phyloP scores from a whole-genome alignment of 2,329 filamentous ascomycete genomes.

The Xylariaceae sp. region DNA sequence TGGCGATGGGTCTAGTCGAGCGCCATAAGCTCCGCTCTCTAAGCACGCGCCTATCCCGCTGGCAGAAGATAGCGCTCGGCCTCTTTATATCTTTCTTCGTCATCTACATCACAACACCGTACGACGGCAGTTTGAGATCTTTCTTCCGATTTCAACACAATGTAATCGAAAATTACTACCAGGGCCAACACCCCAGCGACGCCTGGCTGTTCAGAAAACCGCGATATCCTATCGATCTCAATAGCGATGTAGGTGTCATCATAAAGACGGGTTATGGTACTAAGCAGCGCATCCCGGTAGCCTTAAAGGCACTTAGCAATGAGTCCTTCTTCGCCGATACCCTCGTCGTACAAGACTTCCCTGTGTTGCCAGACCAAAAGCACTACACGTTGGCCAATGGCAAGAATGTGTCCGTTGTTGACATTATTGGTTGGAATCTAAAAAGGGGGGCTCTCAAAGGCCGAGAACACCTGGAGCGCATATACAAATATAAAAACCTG shows the following conservation, averaged over 20 bases:
- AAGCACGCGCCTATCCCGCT: conserved; percentile 35
- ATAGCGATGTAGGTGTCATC: conserved; percentile 55
- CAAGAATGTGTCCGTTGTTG: conserved; percentile 38
- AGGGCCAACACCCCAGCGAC: conserved; percentile 43
- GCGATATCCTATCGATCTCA: conserved; percentile 51
- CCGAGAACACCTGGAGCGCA: conserved; percentile 38
- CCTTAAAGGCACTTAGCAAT: conserved; percentile 53
- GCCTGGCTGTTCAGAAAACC: conserved; percentile 49
- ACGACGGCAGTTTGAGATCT: conserved; percentile 38
- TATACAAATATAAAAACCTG: conserved; percentile 41
- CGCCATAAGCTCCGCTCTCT: conserved; percentile 37
- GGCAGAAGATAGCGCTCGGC: conserved; percentile 37
- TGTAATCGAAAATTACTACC: conserved; percentile 38
- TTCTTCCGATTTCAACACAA: conserved; percentile 41
- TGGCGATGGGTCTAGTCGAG: conserved; percentile 36
- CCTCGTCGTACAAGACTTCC: conserved; percentile 59
- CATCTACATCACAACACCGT: conserved; percentile 38
- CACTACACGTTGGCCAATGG: conserved; percentile 35
- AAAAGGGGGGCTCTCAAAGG: conserved; percentile 37
- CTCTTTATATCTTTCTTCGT: conserved; percentile 36
- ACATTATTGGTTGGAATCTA: conserved; percentile 44
- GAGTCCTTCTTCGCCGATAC: conserved; percentile 49
- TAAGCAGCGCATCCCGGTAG: conserved; percentile 52
- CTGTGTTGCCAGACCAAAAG: conserved; percentile 34
- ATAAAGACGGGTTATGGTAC: conserved; percentile 64